Evolutionary conservation across 495 filamentous ascomycete genomes (phyloP).

Genomic region (Pseudotulostoma volvatum): DNA sequence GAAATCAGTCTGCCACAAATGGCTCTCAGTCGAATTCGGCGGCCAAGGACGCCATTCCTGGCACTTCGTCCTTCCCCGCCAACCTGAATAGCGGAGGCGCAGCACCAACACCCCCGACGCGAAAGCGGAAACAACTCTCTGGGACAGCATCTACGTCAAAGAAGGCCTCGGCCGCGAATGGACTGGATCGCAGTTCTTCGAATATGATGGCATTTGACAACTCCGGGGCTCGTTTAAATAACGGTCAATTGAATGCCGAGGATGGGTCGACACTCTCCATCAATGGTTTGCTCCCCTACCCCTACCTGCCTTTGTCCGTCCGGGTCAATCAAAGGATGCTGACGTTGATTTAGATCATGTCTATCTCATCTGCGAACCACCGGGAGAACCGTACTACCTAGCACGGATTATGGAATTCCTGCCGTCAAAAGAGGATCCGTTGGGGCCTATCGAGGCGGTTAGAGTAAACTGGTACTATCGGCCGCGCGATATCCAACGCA

Average conservation of each 20-base stretch:
- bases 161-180: slow-evolving; percentile 31
- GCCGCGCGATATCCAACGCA: slow-evolving; percentile 85
- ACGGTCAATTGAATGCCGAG: slow-evolving; percentile 73
- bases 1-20: slow-evolving; percentile 25
- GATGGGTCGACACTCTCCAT: slow-evolving; percentile 70
- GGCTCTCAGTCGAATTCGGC: slow-evolving; percentile 14
- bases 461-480: slow-evolving; percentile 98
- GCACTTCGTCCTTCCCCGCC: slow-evolving; percentile 45
- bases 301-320: neutral
- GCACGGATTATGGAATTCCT: slow-evolving; percentile 97
- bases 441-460: slow-evolving; percentile 64
- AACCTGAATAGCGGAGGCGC: slow-evolving; percentile 26
- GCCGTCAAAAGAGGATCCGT: slow-evolving; percentile 55
- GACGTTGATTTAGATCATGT: slow-evolving; percentile 70
- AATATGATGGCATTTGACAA: slow-evolving; percentile 83
- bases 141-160: slow-evolving; percentile 33
- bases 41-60: slow-evolving; percentile 42
- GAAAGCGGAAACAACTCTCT: slow-evolving; percentile 69
- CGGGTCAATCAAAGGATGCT: too few relatives aligned
- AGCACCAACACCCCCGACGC: slow-evolving; percentile 26
- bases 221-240: slow-evolving; percentile 46
- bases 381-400: slow-evolving; percentile 94
- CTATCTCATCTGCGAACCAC: slow-evolving; percentile 93
- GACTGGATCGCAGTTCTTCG: slow-evolving; percentile 26
- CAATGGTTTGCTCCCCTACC: slow-evolving; percentile 68